These are phyloP conservation scores for Zasmidium citrigriseum DNA, from an alignment of 2,329 filamentous ascomycete species.

Conservation along the genomic window DNA sequence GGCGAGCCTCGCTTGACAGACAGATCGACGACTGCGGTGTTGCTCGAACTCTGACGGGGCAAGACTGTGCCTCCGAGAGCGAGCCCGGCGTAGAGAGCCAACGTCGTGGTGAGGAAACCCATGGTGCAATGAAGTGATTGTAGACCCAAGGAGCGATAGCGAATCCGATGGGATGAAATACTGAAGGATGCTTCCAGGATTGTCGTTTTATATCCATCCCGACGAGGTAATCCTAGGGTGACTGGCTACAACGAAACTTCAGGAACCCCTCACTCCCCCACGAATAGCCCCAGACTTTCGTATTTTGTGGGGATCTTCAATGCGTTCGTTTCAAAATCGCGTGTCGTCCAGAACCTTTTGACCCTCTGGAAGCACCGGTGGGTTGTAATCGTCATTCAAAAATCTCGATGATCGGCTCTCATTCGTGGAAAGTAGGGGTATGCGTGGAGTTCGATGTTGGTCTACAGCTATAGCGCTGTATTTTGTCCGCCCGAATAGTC, in stretches of 20 bases:
- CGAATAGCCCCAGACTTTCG: neutral
- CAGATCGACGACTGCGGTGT: conserved; percentile 33
- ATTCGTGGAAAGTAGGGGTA: no score
- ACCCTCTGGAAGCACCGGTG: neutral
- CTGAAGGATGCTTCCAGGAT: neutral
- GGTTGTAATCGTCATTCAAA: no score
- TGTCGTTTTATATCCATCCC: neutral
- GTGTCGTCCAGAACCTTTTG: neutral
- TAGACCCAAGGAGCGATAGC: neutral
- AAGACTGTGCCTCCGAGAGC: conserved; percentile 7
- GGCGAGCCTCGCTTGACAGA: conserved; percentile 35
- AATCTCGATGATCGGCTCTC: no score
- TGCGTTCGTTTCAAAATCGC: neutral
- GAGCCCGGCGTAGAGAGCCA: neutral
- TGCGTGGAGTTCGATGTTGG: no score
- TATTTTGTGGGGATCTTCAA: neutral
- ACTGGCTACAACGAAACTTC: neutral
- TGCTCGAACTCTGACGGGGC: conserved; percentile 18
- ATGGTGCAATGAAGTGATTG: neutral
- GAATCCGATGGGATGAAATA: neutral
- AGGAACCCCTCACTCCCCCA: neutral
- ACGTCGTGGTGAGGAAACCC: neutral
- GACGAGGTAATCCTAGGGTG: neutral
- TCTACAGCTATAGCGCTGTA: no score
- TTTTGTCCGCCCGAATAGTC: no score